These are phyloP conservation scores for Ustilago curta DNA, from an alignment of 1,284 basidiomycete species.

Conservation along the genomic window DNA sequence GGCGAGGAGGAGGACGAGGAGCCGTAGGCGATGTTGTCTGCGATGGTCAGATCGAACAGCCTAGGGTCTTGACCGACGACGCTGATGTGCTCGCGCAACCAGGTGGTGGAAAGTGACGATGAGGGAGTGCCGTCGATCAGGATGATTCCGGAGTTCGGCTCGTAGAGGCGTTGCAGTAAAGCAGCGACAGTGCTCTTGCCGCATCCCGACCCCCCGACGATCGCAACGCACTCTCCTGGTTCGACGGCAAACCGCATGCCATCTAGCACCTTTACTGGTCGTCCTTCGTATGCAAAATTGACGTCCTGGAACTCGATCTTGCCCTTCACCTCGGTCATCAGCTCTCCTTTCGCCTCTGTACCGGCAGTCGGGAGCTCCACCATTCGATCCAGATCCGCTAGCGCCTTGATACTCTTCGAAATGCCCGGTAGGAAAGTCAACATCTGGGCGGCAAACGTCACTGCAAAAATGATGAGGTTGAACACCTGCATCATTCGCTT, in stretches of 20 bases:
- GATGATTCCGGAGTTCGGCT: constrained; percentile 52
- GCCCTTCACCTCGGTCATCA: constrained; percentile 28
- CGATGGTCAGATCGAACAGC: constrained; percentile 60
- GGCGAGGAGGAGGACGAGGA: constrained; percentile 10
- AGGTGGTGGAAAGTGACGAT: constrained; percentile 22
- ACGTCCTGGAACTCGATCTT: constrained; percentile 55
- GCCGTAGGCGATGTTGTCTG: constrained; percentile 62
- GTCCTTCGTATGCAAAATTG: constrained; percentile 50
- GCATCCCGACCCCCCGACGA: constrained; percentile 65
- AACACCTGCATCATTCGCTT: constrained; percentile 88
- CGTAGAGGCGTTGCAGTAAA: constrained; percentile 64
- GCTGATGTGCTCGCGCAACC: constrained; percentile 61
- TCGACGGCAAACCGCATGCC: constrained; percentile 37
- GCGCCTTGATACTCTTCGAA: constrained; percentile 72
- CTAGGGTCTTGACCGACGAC: constrained; percentile 57
- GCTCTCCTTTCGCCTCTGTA: constrained; percentile 13
- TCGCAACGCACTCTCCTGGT: constrained; percentile 61
- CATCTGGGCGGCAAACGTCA: constrained; percentile 89
- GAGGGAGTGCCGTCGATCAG: constrained; percentile 43
- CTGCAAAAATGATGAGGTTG: constrained; percentile 90
- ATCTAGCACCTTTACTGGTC: constrained; percentile 40
- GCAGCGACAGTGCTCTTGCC: constrained; percentile 65
- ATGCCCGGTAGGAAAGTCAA: constrained; percentile 76
- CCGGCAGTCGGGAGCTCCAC: constrained; percentile 69
- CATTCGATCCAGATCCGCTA: constrained; percentile 80